These are phyloP conservation scores for Rhodotorula taiwanensis DNA, from an alignment of 768 basidiomycete genomes.

Conservation along the genomic window DNA sequence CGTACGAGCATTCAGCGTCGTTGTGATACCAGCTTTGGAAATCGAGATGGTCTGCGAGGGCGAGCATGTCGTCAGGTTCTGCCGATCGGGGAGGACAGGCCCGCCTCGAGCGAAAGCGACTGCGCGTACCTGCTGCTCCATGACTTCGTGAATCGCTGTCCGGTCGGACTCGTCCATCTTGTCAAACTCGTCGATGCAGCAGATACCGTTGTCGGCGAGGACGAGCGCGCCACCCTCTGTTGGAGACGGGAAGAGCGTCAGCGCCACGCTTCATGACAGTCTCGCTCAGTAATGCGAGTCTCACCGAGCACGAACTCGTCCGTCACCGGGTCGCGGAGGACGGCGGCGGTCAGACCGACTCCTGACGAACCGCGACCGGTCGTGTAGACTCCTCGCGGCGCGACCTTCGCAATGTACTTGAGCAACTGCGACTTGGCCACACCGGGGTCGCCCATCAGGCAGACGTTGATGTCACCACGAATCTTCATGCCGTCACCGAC, in stretches of 20 bases:
- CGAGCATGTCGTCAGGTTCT: slow-evolving; percentile 50
- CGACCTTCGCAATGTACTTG: slow-evolving; percentile 98
- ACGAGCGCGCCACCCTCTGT: slow-evolving; percentile 99
- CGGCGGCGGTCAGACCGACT: slow-evolving; percentile 95
- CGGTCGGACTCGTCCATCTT: slow-evolving; percentile 99
- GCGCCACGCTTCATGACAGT: neutral
- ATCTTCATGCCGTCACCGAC: slow-evolving; percentile 99
- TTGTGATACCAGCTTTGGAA: slow-evolving; percentile 97
- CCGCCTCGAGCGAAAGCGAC: neutral
- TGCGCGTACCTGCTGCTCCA: slow-evolving; percentile 47
- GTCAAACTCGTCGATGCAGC: slow-evolving; percentile 99
- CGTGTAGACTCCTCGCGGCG: slow-evolving; percentile 94
- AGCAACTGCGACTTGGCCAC: slow-evolving; percentile 94
- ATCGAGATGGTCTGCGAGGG: slow-evolving; percentile 95
- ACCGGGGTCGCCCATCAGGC: slow-evolving; percentile 99
- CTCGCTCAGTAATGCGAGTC: slow-evolving; percentile 40
- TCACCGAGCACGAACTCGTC: slow-evolving; percentile 97
- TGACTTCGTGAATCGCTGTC: slow-evolving; percentile 98
- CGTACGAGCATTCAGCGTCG: slow-evolving; percentile 92
- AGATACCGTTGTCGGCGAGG: slow-evolving; percentile 96
- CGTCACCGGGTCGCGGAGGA: slow-evolving; percentile 98
- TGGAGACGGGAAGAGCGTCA: neutral
- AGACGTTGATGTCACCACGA: slow-evolving; percentile 92
- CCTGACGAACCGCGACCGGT: slow-evolving; percentile 98
- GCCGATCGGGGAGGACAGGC: no score